Base-by-base conservation (phyloP, 129 eudicot species). In the Saussurea involucrata region DNA sequence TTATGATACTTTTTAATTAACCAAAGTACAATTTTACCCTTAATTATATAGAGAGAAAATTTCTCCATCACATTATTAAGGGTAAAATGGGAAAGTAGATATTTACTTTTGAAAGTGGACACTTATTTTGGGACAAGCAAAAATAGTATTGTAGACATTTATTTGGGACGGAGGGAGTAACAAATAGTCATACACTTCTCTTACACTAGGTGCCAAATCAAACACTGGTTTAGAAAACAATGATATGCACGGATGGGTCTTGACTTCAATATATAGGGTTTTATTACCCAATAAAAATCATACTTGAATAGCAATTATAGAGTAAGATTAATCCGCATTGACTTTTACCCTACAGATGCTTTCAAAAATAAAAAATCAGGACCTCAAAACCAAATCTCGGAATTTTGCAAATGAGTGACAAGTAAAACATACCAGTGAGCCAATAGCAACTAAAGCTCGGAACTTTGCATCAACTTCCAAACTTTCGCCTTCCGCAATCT, bases 391-490 rank as follows among this genome's bases (percentile, higher is more conserved):
- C 4, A 53, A 53, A 53, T 13, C 18, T 53, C 21, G 2, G 9
- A 75, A 21, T 27, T 25, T 1, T n/a, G 31, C 9, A 66, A 33
- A 68, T 55, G 18, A 57, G 15, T 64, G 32, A n/a, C 31, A 66
- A 68, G 20, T 55, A 55, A 82, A 81, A 80, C 81, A 49, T 86
- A 95, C 99, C 95, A 95, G 72, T 18, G 99, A 95, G 69, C 99
- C 99, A 80, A 95, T 92, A 75, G 99, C 92, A 74, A 95, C 97
- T 68, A 95, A 71, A 79, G 96, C 97, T 44, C 97, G 90, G 70
- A 84, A 95, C 49, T 86, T 89, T 8, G 99, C 82, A 78, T 95
- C 99, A 80, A 76, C 77, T 85, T 85, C 99, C 37, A 85, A 34
- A 20, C 73, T 87, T 61, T 85, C 97, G 12, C 75, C 94, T 90